Percentiles rank a stretch among this genome's conserved stretches.
Conservation (phyloP, 1,284 basidiomycete genomes). For the Ceratobasidium sp. region DNA sequence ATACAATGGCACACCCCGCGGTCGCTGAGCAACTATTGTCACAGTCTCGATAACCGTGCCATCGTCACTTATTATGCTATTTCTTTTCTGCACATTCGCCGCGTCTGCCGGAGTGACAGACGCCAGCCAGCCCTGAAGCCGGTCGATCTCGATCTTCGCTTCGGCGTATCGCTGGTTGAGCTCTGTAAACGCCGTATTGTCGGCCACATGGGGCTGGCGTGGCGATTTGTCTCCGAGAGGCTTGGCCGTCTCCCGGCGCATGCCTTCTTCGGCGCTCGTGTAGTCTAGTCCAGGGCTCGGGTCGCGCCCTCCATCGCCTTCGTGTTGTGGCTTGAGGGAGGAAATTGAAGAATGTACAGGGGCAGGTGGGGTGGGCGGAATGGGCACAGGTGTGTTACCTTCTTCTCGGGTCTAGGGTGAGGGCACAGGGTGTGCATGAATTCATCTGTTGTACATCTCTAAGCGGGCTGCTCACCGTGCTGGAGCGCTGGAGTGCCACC, state of each 20-base stretch:
- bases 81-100: too few relatives aligned
- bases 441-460: too few relatives aligned
- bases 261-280: constrained; percentile 26
- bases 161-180: constrained; percentile 68
- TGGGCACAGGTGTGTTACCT: constrained; percentile 49
- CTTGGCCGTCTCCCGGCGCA: constrained; percentile 33
- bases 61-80: constrained; percentile 64
- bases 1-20: constrained; percentile 70
- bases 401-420: not conserved
- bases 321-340: constrained; percentile 26
- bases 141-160: constrained; percentile 76
- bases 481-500: constrained; percentile 42
- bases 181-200: constrained; percentile 59
- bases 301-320: not conserved
- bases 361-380: constrained; percentile 52
- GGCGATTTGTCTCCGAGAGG: constrained; percentile 33
- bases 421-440: constrained; percentile 1
- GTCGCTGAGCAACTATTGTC: constrained; percentile 57
- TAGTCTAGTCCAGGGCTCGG: constrained; percentile 22
- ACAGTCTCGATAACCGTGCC: constrained; percentile 68
- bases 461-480: constrained; percentile 37
- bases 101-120: constrained; percentile 61
- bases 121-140: constrained; percentile 71
- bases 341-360: constrained; percentile 51
- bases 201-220: constrained; percentile 55